phyloP scores from a whole-genome alignment of 106 monocot genomes.

The Allium fistulosum region DNA sequence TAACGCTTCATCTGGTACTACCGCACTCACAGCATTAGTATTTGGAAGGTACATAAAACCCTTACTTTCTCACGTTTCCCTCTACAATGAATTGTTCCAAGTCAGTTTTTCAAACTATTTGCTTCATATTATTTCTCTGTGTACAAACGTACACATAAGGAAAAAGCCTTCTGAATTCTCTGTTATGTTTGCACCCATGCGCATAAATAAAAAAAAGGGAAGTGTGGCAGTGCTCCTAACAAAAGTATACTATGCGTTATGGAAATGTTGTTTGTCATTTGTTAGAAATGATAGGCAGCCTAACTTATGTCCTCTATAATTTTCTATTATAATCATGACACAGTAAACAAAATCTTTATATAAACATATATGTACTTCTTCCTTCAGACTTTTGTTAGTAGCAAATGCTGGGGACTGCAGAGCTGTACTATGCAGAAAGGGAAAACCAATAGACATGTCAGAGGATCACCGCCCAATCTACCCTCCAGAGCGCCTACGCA shows the following conservation, averaged over 20 bases:
- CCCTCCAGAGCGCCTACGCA: constrained; percentile 28
- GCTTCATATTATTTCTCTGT: neutral
- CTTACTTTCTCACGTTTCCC: neutral
- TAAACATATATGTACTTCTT: neutral
- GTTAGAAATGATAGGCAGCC: too few species aligned
- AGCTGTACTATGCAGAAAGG: constrained; percentile 49
- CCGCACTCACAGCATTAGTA: constrained; percentile 54
- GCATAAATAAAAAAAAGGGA: too few species aligned
- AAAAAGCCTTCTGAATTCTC: too few species aligned
- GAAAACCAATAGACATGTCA: constrained; percentile 52
- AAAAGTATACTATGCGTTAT: too few species aligned
- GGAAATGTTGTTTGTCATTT: too few species aligned
- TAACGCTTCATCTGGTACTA: constrained; percentile 66
- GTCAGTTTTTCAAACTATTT: neutral
- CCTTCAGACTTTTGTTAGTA: constrained; percentile 37
- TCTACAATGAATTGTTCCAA: too few species aligned
- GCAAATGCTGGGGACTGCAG: constrained; percentile 69
- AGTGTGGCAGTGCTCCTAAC: too few species aligned
- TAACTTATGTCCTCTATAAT: too few species aligned
- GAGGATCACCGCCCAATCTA: constrained; percentile 44
- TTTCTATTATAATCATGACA: too few species aligned
- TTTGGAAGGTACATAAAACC: constrained; percentile 47
- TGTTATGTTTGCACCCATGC: too few species aligned
- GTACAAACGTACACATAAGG: too few species aligned
- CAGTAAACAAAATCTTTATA: too few species aligned